Evolutionary conservation across 2,329 filamentous ascomycete genomes (phyloP).

Genomic region (Xylariaceae sp.): DNA sequence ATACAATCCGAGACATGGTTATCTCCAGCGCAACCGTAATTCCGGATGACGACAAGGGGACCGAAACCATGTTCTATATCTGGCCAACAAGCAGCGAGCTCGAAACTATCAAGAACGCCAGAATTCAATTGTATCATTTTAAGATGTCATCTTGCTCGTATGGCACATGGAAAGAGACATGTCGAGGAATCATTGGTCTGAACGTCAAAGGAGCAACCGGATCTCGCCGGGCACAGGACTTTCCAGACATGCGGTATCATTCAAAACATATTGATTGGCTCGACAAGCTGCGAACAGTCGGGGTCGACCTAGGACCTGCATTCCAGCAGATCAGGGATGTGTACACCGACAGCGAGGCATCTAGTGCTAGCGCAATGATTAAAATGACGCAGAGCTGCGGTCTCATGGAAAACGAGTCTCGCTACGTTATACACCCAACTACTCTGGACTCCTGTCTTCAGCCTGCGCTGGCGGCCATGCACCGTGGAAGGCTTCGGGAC

Average conservation of each 20-base stretch:
- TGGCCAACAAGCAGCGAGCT: neutral
- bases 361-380: conserved; percentile 3
- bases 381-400: neutral
- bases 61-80: conserved; percentile 24
- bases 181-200: neutral
- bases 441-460: conserved; percentile 40
- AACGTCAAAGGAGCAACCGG: too few species aligned
- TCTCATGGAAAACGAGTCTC: neutral
- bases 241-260: too few species aligned
- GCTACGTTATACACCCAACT: conserved; percentile 42
- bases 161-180: neutral
- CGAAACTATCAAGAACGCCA: too few species aligned
- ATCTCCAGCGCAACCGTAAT: conserved; percentile 34
- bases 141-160: neutral
- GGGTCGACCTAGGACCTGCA: conserved; percentile 22
- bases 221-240: neutral
- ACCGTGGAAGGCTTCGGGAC: conserved; percentile 19
- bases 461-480: conserved; percentile 22
- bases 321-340: conserved; percentile 23
- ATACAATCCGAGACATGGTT: conserved; percentile 29
- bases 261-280: too few species aligned
- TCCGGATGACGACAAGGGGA: conserved; percentile 28
- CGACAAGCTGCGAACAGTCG: conserved; percentile 21
- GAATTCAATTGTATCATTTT: neutral
- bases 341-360: conserved; percentile 1